phyloP scores from a whole-genome alignment of 169 alveolate genomes.

The Babesia ovis region DNA sequence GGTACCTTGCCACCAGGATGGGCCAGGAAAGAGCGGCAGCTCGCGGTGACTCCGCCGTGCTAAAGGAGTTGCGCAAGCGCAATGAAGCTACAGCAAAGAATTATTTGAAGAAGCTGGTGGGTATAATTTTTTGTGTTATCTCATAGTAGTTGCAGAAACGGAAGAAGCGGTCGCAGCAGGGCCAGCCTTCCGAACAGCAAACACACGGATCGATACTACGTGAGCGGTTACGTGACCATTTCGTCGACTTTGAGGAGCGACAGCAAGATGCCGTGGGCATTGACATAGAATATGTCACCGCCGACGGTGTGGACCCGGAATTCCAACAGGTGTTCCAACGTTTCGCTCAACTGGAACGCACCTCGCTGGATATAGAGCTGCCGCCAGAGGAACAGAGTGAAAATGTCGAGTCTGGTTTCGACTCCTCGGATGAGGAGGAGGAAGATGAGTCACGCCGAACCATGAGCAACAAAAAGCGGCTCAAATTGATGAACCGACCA shows the following conservation, averaged over 20 bases:
- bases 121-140: not conserved
- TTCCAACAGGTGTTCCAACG: constrained; percentile 51
- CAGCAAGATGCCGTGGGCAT: constrained; percentile 57
- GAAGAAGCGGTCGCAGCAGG: constrained; percentile 11
- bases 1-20: constrained; percentile 9
- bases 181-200: not conserved
- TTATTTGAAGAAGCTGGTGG: constrained; percentile 67
- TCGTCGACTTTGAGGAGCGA: constrained; percentile 38
- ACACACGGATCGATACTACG: constrained; percentile 20
- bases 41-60: constrained; percentile 6
- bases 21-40: not conserved
- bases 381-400: constrained; percentile 39
- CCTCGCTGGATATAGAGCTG: constrained; percentile 52
- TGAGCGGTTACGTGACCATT: constrained; percentile 35
- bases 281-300: constrained; percentile 50
- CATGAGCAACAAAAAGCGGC: constrained; percentile 59
- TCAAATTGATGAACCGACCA: constrained; percentile 61
- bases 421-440: constrained; percentile 57
- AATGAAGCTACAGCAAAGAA: constrained; percentile 71
- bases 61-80: constrained; percentile 69
- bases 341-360: constrained; percentile 52
- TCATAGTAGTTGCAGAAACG: constrained; percentile 12
- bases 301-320: constrained; percentile 35
- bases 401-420: constrained; percentile 24
- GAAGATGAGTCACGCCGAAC: constrained; percentile 59